Percentiles rank a stretch among this genome's conserved stretches.
Evolutionary conservation across 208 protist species (phyloP).

Genomic region (Trypanosoma rangeli): DNA sequence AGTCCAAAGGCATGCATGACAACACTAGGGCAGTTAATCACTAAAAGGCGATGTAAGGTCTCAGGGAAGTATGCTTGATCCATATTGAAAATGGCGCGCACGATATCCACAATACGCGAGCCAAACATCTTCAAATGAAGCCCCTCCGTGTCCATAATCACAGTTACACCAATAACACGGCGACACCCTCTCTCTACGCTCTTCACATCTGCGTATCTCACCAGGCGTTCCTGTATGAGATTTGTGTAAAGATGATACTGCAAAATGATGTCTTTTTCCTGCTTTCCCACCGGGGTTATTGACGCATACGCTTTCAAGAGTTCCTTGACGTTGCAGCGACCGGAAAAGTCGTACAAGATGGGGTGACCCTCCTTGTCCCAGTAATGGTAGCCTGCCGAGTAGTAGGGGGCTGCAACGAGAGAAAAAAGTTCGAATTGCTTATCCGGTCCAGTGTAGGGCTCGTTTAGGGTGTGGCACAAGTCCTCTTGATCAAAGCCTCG

Average conservation of each 20-base stretch:
- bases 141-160: conserved; percentile 58
- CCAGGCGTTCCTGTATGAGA: conserved; percentile 66
- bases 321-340: conserved; percentile 32
- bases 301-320: conserved; percentile 37
- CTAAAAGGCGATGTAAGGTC: conserved; percentile 68
- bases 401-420: conserved; percentile 43
- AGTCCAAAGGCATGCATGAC: conserved; percentile 52
- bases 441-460: conserved; percentile 20
- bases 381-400: conserved; percentile 70
- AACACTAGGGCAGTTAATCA: conserved; percentile 63
- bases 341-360: conserved; percentile 67
- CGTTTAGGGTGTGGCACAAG: conserved; percentile 31
- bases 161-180: conserved; percentile 63
- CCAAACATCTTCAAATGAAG: conserved; percentile 57
- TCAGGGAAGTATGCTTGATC: conserved; percentile 82
- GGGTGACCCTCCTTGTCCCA: conserved; percentile 78
- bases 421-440: conserved; percentile 39
- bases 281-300: conserved; percentile 39
- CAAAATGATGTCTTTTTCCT: conserved; percentile 42
- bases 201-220: conserved; percentile 43
- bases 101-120: conserved; percentile 40
- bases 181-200: conserved; percentile 30
- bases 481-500: conserved; percentile 49
- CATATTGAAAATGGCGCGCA: conserved; percentile 51
- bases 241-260: conserved; percentile 80